Base-by-base conservation (phyloP, 2,329 filamentous ascomycete genomes). In the Geosmithia flava region DNA sequence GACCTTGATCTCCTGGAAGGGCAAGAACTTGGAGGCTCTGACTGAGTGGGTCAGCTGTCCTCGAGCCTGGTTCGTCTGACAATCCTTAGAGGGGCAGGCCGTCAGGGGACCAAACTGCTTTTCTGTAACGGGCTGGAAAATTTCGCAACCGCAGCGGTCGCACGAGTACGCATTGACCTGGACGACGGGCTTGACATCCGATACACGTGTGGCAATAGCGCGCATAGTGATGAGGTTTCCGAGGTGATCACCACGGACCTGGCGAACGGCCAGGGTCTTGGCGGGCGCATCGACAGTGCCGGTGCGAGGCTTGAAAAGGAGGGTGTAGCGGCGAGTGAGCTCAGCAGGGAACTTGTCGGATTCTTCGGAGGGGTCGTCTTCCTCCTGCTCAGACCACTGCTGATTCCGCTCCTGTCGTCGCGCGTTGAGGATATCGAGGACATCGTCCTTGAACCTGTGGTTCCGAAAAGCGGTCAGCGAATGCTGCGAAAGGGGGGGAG, bases 131-230 rank as follows among this genome's bases (percentile, higher is more conserved):
- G 94, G 91, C 68, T 98, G 93, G 75, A 97, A 98, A 59, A 98
- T 91, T 67, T 98, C 93, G 62, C 85, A 90, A 50, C 93, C 93
- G 60, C 93, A 98, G 52, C 88, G 83, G 65, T 98, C 93, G 68
- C 93, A 98, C 47, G 90, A 93, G 67, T 98, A 98, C 39, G 93
- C 93, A 64, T 95, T 96, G 60, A 98, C 94, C 61, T 91, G 86
- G n/a, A 97, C 87, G 11, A 93, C 82, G 39, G 93, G 93, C 72
- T 98, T 98, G 57, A 98, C 93, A 61, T 98, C 93, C 2, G 93
- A 96, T 1, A 97, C 93, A 60, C 93, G 79, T 1, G 93, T 98
- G 2, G 90, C 83, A 53, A 98, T 98, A 53, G 90, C 91, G 50
- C 93, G 83, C 45, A 98, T 79, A 4, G 93, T 97, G 62, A 98